phyloP scores from a whole-genome alignment of 2,329 filamentous ascomycete species.

The Lasiodiplodia sp. region DNA sequence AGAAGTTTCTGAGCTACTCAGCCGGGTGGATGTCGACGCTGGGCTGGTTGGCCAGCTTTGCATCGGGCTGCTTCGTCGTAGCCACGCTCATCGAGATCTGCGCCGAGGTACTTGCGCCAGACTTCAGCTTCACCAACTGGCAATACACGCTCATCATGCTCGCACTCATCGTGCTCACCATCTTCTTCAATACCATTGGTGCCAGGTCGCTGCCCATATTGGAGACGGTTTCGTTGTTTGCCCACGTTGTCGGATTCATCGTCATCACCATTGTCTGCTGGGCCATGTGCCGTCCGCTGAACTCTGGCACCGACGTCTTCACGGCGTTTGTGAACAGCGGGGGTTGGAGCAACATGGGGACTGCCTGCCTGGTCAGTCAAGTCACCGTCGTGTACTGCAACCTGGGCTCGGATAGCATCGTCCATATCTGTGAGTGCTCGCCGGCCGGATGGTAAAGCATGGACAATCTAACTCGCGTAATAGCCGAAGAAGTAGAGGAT shows the following conservation, averaged over 20 bases:
- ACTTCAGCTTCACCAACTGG: slow-evolving; percentile 39
- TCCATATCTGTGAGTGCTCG: slow-evolving; percentile 32
- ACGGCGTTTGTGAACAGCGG: slow-evolving; percentile 32
- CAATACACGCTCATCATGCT: slow-evolving; percentile 40
- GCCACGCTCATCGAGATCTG: slow-evolving; percentile 47
- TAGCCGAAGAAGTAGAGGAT: slow-evolving; percentile 32
- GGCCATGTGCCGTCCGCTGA: slow-evolving; percentile 33
- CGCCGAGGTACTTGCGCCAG: slow-evolving; percentile 40
- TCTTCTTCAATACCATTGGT: slow-evolving; percentile 37
- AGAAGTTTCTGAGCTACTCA: slow-evolving; percentile 32
- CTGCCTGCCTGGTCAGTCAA: slow-evolving; percentile 34
- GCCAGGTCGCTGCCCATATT: slow-evolving; percentile 35
- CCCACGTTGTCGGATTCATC: slow-evolving; percentile 36
- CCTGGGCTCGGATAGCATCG: slow-evolving; percentile 30
- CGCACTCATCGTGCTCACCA: slow-evolving; percentile 35
- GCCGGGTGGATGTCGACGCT: slow-evolving; percentile 46
- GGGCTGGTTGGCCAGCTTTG: slow-evolving; percentile 45
- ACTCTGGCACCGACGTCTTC: slow-evolving; percentile 30
- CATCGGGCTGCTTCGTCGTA: slow-evolving; percentile 45
- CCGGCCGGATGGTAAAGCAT: background rate
- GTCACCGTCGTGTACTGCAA: slow-evolving; percentile 35
- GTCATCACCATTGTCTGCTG: slow-evolving; percentile 36
- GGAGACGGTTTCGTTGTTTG: slow-evolving; percentile 35
- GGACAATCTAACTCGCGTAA: background rate
- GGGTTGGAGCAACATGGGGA: slow-evolving; percentile 34